A percentile compares a stretch with the other conserved stretches of the same genome.
Evolutionary conservation across 176 grass and related monocot genomes (phyloP).

Genomic region (Cymbopogon citratus): DNA sequence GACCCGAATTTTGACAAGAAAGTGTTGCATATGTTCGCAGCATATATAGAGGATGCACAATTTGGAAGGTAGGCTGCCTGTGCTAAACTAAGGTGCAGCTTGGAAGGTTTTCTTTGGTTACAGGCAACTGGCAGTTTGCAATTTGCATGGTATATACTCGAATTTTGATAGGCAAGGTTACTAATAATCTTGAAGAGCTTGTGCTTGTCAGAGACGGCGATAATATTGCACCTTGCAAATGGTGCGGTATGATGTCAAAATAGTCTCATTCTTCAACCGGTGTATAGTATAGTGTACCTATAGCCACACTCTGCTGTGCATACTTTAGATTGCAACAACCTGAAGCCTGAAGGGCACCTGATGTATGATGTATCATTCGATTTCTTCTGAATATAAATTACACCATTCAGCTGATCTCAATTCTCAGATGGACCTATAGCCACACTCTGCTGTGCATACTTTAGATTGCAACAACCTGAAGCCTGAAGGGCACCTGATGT

Average conservation of each 20-base stretch:
- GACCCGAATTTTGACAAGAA: conserved; percentile 39
- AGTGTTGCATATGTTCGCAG: background rate
- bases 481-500: background rate
- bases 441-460: background rate
- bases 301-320: background rate
- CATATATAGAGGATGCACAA: conserved; percentile 23
- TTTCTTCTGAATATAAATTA: background rate
- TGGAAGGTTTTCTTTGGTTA: background rate
- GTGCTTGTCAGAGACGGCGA: background rate
- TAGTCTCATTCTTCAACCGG: background rate
- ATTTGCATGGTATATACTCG: background rate
- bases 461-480: background rate
- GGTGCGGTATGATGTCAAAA: background rate
- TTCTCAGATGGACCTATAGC: background rate
- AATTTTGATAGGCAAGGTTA: conserved; percentile 14
- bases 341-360: background rate
- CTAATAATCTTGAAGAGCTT: conserved; percentile 7
- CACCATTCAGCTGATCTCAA: background rate
- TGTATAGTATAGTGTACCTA: conserved; percentile 11
- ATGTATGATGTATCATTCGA: background rate
- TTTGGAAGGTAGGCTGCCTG: conserved; percentile 18
- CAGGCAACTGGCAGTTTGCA: background rate
- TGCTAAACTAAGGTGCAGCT: background rate
- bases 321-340: background rate
- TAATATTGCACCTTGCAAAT: background rate